Percentiles rank a stretch among this genome's conserved stretches.
These are phyloP conservation scores for Vanrija humicola DNA, from an alignment of 1,284 basidiomycete species.

Conservation along the genomic window DNA sequence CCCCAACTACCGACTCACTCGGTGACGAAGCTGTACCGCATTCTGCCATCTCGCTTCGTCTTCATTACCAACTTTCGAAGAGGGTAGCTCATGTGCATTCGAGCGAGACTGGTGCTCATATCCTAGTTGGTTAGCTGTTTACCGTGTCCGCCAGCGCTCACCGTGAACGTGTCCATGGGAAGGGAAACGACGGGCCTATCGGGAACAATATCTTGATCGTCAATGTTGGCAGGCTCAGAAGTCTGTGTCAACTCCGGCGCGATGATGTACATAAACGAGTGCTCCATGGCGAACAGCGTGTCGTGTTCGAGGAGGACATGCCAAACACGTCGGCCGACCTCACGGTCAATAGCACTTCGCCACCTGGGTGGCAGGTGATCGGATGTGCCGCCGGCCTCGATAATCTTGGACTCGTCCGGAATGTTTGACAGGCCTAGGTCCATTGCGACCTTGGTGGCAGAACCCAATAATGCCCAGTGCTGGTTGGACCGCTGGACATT, in stretches of 20 bases:
- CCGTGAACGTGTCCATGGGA: conserved; percentile 20
- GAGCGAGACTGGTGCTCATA: no score
- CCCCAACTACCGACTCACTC: conserved; percentile 6
- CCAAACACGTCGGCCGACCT: conserved; percentile 12
- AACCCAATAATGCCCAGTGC: conserved; percentile 25
- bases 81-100: no score
- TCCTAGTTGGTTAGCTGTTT: no score
- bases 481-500: conserved; percentile 21
- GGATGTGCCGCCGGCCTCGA: conserved; percentile 1
- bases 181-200: conserved; percentile 14
- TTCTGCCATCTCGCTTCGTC: neutral
- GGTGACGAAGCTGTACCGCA: conserved; percentile 21
- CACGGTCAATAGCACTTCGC: conserved; percentile 8
- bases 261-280: conserved; percentile 24
- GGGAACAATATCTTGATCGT: conserved; percentile 19
- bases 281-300: conserved; percentile 25
- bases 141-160: no score
- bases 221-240: conserved; percentile 24
- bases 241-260: conserved; percentile 23
- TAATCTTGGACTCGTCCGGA: conserved; percentile 13
- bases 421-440: conserved; percentile 15
- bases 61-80: no score
- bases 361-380: conserved; percentile 9
- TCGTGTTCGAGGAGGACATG: conserved; percentile 20
- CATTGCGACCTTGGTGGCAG: conserved; percentile 24